phyloP scores from a whole-genome alignment of 768 basidiomycete species.

The Rhizopogon vesiculosus region DNA sequence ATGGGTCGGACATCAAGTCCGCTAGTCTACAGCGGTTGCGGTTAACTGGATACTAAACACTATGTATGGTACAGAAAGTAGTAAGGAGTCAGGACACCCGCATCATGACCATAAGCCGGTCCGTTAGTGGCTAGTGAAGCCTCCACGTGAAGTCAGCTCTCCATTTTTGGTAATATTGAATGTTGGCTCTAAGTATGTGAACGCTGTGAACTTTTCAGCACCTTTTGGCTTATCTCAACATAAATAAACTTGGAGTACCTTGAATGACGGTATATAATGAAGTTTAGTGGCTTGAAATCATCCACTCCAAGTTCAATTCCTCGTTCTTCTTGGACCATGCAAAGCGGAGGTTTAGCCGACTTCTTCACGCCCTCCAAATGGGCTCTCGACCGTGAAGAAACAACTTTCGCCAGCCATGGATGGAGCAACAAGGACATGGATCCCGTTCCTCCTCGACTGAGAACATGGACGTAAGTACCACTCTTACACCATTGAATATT shows the following conservation, averaged over 20 bases:
- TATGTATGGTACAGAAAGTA: neutral
- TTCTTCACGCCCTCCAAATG: slow-evolving; percentile 36
- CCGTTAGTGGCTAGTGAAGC: neutral
- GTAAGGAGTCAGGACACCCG: neutral
- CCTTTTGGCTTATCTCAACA: neutral
- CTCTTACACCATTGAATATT: neutral
- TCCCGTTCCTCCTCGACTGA: slow-evolving; percentile 53
- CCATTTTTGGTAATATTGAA: neutral
- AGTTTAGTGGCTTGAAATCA: neutral
- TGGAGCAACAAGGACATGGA: slow-evolving; percentile 80
- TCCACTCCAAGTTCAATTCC: no score
- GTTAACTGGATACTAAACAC: neutral
- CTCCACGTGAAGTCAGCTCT: neutral
- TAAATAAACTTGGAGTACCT: neutral
- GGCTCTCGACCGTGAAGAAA: slow-evolving; percentile 47
- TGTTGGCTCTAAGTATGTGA: neutral
- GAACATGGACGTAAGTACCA: slow-evolving; percentile 53
- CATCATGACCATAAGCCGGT: neutral
- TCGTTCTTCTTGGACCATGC: neutral
- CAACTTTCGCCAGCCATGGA: slow-evolving; percentile 46
- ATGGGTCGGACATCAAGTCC: slow-evolving; percentile 55
- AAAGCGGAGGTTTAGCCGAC: slow-evolving; percentile 1
- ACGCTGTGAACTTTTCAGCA: neutral
- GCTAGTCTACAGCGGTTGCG: neutral
- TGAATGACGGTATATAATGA: neutral